Evolutionary conservation across 108 stramenopile genomes (phyloP).

Genomic region (Conticribra weissflogii): DNA sequence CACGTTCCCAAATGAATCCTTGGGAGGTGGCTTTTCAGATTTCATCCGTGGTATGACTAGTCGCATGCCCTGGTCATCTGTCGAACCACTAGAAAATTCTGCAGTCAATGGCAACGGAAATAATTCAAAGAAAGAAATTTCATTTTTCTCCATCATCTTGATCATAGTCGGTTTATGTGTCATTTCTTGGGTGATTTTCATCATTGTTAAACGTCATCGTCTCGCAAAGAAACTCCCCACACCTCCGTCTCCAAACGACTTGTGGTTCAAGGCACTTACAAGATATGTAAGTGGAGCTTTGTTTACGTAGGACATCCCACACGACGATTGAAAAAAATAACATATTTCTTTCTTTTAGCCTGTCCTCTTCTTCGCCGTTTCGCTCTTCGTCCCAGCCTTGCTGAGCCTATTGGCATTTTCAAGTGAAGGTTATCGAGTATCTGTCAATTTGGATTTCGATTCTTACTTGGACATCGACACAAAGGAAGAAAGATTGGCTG

Average conservation of each 20-base stretch:
- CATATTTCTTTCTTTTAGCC: too few species aligned
- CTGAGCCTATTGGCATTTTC: background rate
- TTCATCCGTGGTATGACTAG: background rate
- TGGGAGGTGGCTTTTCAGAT: background rate
- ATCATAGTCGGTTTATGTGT: background rate
- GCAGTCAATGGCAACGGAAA: background rate
- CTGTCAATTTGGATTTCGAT: conserved; percentile 10
- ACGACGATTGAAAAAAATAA: too few species aligned
- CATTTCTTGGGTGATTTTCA: background rate
- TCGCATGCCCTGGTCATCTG: background rate
- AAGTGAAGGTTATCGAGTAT: background rate
- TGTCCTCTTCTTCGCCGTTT: background rate
- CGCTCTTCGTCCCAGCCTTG: background rate
- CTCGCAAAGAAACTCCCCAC: background rate
- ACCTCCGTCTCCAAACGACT: background rate
- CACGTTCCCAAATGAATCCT: conserved; percentile 4
- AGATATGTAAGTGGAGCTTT: too few species aligned
- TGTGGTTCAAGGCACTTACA: conserved; percentile 13
- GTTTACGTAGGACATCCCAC: too few species aligned
- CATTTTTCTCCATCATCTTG: background rate
- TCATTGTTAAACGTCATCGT: conserved; percentile 2
- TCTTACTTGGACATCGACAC: conserved; percentile 11
- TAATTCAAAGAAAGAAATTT: background rate
- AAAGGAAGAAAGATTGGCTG: background rate
- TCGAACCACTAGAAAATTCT: background rate